These are phyloP conservation scores for Gossypium australe DNA, from an alignment of 345 rosid genomes.

Conservation along the genomic window DNA sequence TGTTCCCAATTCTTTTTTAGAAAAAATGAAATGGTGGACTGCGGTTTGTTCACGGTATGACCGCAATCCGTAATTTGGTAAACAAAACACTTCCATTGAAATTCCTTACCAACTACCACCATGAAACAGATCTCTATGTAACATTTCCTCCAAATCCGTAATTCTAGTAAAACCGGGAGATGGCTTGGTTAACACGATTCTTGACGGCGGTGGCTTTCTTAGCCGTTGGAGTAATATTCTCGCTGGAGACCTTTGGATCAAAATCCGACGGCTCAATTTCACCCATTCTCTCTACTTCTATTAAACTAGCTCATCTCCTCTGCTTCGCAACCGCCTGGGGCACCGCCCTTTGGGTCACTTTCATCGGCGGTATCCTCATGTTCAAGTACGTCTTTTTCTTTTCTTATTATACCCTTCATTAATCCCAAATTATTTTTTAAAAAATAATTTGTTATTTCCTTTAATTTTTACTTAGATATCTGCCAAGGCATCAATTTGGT, in stretches of 20 bases:
- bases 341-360: conserved; percentile 93
- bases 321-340: conserved; percentile 96
- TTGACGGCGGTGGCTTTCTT: conserved; percentile 64
- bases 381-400: conserved; percentile 56
- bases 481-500: conserved; percentile 95
- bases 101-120: too few relatives aligned
- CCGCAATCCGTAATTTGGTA: too few relatives aligned
- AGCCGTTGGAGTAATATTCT: conserved; percentile 72
- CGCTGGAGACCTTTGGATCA: conserved; percentile 90
- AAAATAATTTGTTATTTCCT: neutral
- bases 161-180: conserved; percentile 11
- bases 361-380: conserved; percentile 99
- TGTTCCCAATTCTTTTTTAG: too few relatives aligned
- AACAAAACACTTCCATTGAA: too few relatives aligned
- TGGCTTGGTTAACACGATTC: conserved; percentile 86
- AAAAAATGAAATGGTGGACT: too few relatives aligned
- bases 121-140: too few relatives aligned
- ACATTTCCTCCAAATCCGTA: too few relatives aligned
- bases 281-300: conserved; percentile 36
- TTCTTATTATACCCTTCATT: neutral
- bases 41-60: too few relatives aligned
- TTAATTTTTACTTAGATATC: conserved; percentile 39
- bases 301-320: conserved; percentile 85
- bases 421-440: neutral
- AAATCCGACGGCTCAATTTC: conserved; percentile 35